These are phyloP conservation scores for Rubus parviflorus DNA, from an alignment of 306 rosid species.

Conservation along the genomic window DNA sequence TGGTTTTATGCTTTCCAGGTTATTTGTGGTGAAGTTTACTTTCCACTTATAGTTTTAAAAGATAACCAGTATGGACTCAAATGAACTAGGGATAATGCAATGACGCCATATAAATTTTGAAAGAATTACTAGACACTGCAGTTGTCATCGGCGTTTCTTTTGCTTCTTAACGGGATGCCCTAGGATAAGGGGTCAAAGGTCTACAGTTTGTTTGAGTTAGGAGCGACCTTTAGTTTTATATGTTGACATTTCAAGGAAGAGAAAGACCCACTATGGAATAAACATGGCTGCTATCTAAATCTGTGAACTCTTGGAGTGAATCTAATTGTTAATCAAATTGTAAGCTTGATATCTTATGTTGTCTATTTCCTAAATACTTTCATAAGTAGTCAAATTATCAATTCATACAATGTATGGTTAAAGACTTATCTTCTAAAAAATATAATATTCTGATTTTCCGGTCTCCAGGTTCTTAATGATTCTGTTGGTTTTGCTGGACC, in stretches of 20 bases:
- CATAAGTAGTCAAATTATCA: neutral
- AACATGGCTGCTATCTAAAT: neutral
- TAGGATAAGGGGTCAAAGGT: neutral
- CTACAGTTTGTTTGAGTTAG: neutral
- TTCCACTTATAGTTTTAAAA: too few species aligned
- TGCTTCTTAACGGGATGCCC: neutral
- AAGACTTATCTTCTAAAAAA: neutral
- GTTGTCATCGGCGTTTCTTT: neutral
- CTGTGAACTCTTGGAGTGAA: neutral
- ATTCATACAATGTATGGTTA: neutral
- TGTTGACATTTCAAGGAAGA: neutral
- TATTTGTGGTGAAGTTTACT: too few species aligned
- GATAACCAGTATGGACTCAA: too few species aligned
- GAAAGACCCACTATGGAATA: neutral
- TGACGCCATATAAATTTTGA: neutral
- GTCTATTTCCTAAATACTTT: neutral
- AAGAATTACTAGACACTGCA: neutral
- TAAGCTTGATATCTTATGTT: neutral
- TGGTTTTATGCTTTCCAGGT: too few species aligned
- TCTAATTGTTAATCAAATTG: neutral
- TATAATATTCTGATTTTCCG: constrained; percentile 9
- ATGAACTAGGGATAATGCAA: too few species aligned
- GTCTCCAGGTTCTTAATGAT: constrained; percentile 78
- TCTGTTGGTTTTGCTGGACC: constrained; percentile 89
- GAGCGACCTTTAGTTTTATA: neutral